Evolutionary conservation across 1,284 basidiomycete genomes (phyloP), one percentile per base, ranked within the genome.

Genomic region (Sphaerobolus stellatus): DNA sequence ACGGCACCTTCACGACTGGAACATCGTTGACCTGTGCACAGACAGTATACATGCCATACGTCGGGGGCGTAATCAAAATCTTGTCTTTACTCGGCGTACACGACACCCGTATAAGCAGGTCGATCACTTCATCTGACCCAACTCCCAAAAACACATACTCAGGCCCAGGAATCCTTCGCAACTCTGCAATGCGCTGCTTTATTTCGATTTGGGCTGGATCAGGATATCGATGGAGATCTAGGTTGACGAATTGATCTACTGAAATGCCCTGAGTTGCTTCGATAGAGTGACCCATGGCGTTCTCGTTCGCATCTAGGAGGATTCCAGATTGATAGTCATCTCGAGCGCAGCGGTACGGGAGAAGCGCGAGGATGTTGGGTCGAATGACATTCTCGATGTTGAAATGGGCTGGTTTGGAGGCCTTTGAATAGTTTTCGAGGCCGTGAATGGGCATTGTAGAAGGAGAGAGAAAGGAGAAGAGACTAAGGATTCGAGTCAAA

Each of bases 231-330:
- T 96, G 84, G 48, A 94, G 77, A 58, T 86, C 77, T 27, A 84
- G 74, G 4, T 73, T 63, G 29, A 82, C 66, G 4, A 76, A 72
- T 22, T 38, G 36, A 20, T 70, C 62, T 20, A 71, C 33, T 29
- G 67, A 65, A 16, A 67, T 57, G 27, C 71, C 64, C 18, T 43
- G 20, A 8, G 34, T 55, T 31, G 53, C 50, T 11, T 81, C 75
- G n/a, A 98, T 84, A 1, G 91, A 87, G 66, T 93, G 91, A 0
- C 96, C 96, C 43, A 96, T 78, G 1, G 94, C 83, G 68, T 99
- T 98, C 76, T 99, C 96, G 71, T 98, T 99, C 29, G 97, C 97
- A 65, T 99, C 97, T 30, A 99, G 83, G n/a, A 99, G 83, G 62
- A 98, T 88, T 25, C 95, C 95, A 1, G 83, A 78, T 46, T 88